These are phyloP conservation scores for Hypericum perforatum DNA, from an alignment of 345 rosid species.

Conservation along the genomic window DNA sequence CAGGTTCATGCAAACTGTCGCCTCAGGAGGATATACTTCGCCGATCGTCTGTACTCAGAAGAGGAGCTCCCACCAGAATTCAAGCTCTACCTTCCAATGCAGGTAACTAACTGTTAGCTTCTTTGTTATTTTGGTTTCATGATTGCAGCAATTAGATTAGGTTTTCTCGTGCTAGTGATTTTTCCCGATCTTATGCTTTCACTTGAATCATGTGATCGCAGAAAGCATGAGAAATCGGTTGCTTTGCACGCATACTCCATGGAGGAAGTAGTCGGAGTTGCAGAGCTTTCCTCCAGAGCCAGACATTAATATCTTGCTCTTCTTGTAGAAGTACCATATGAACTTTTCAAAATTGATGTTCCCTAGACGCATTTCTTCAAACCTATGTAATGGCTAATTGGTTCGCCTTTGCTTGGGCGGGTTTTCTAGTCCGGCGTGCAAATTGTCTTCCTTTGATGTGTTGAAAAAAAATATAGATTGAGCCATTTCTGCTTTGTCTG, in stretches of 20 bases:
- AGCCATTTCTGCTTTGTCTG: too few relatives aligned
- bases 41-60: slow-evolving; percentile 86
- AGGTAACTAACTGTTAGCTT: slow-evolving; percentile 31
- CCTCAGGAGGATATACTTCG: slow-evolving; percentile 78
- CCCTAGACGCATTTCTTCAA: too few relatives aligned
- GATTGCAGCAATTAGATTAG: background rate
- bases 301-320: too few relatives aligned
- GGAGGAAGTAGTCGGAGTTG: too few relatives aligned
- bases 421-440: too few relatives aligned
- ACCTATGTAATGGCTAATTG: too few relatives aligned
- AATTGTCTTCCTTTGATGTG: too few relatives aligned
- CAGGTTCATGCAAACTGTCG: slow-evolving; percentile 97
- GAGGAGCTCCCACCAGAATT: slow-evolving; percentile 98
- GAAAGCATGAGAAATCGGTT: slow-evolving; percentile 34
- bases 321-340: too few relatives aligned
- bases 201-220: slow-evolving; percentile 15
- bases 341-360: too few relatives aligned
- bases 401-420: too few relatives aligned
- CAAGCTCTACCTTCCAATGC: slow-evolving; percentile 86
- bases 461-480: too few relatives aligned
- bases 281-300: too few relatives aligned
- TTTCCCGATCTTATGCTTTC: background rate
- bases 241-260: background rate
- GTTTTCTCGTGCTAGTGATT: background rate
- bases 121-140: background rate